A percentile compares a stretch with the other conserved stretches of the same genome.
phyloP scores from a whole-genome alignment of 192 early-diverging fungal genomes.

The Coemansia sp. region DNA sequence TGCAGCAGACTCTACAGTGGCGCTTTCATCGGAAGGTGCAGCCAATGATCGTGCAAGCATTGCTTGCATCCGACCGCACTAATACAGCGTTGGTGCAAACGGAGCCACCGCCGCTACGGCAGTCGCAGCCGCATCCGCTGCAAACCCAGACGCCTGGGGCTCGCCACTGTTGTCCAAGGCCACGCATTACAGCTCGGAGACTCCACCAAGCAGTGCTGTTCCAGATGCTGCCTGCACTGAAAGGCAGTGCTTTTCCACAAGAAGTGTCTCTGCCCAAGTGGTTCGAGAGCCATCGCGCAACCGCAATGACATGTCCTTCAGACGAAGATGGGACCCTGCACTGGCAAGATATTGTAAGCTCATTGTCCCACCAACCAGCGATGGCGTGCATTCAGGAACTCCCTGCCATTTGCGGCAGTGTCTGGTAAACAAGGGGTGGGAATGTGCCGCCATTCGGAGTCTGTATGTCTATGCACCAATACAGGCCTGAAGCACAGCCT shows the following conservation, averaged over 20 bases:
- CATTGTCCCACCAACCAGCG: neutral
- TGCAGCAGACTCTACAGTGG: neutral
- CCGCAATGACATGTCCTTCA: neutral
- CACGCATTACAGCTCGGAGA: neutral
- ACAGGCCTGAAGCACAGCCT: neutral
- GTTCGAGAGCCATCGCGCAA: neutral
- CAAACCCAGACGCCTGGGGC: neutral
- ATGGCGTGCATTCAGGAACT: neutral
- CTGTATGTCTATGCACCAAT: neutral
- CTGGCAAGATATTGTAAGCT: neutral
- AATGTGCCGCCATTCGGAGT: neutral
- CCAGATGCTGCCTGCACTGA: neutral
- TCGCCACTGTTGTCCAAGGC: neutral
- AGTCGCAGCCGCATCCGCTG: no score
- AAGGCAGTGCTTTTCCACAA: neutral
- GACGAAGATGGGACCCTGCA: neutral
- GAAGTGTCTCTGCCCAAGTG: neutral
- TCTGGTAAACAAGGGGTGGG: neutral
- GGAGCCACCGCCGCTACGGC: neutral
- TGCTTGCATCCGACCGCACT: neutral
- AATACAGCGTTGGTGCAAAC: neutral
- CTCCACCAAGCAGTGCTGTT: neutral
- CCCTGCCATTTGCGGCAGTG: neutral
- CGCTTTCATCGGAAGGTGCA: neutral
- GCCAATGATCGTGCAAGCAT: neutral